Evolutionary conservation across 164 flowering plant species (phyloP), one percentile per base, ranked within the genome.

Genomic region (Nymphaea colorata): DNA sequence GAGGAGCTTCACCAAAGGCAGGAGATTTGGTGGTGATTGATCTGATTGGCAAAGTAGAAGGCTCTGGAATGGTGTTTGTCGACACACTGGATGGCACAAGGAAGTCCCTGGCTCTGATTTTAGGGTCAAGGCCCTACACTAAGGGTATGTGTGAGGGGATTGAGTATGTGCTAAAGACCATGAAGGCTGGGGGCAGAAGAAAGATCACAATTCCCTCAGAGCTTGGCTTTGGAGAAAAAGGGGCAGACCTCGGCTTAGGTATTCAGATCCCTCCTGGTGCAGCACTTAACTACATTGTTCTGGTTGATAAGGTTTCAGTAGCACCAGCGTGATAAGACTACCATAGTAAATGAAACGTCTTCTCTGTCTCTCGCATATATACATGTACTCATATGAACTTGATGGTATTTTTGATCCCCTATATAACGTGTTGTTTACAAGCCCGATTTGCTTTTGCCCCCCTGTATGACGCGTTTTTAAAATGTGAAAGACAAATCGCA

Each of bases 101-200:
- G 36, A 25, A 77, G 77, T 84, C 91, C n/a, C 66, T 87, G 78
- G 95, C 96, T 3, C 72, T 90, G 43, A 87, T 93, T 5, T 76
- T 90, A 86, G 96, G 91, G 8, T 90, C 96, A 59, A 86, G 95
- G 76, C 96, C 98, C 14, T 93, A 90, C 57, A 83, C 85, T 4
- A 93, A 71, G 71, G 98, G 98, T 42, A 78, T 90, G 83, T 87
- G 96, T 79, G 96, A 93, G 82, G 98, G 98, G 6, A 76, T 88
- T 66, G 96, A 93, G 64, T 78, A 78, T 70, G 89, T 78, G 5
- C 64, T 88, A 77, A 86, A 79, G 73, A 72, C 87, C 3, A 90
- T 90, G 92, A 89, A 85, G 71, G 81, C 86, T 3, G 93, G 96
- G 4, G 96, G 96, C 10, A 90, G 81, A 71, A 81, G 96, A 67